Conservation (phyloP, 208 protist genomes). For the Crithidia mellificae region DNA sequence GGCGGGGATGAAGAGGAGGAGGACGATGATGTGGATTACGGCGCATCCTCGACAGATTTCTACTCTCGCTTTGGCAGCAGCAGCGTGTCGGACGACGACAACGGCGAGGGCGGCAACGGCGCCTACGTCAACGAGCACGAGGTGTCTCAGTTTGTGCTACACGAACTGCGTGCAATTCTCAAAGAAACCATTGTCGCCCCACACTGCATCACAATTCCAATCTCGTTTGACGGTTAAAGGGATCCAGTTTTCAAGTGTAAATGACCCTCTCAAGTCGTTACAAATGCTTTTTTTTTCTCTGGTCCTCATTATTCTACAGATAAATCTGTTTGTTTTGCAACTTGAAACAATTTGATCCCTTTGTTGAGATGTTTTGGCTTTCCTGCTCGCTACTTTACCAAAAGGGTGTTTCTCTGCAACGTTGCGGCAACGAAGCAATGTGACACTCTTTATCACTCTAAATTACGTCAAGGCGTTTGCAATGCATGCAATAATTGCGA, state of each 20-base stretch:
- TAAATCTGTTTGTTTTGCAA: too few relatives aligned
- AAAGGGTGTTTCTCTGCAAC: too few relatives aligned
- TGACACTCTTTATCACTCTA: too few relatives aligned
- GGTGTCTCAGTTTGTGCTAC: conserved; percentile 66
- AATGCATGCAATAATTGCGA: too few relatives aligned
- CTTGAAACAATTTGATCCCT: too few relatives aligned
- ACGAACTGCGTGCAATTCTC: conserved; percentile 68
- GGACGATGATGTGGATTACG: conserved; percentile 22
- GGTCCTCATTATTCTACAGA: too few relatives aligned
- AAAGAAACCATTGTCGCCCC: conserved; percentile 72
- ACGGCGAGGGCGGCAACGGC: conserved; percentile 23
- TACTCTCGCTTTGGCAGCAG: conserved; percentile 36
- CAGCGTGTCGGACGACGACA: conserved; percentile 30
- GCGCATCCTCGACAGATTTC: conserved; percentile 29
- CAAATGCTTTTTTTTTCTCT: neutral
- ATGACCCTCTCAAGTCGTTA: too few relatives aligned
- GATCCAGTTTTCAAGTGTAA: too few relatives aligned
- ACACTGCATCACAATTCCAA: conserved; percentile 62
- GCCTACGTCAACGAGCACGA: conserved; percentile 73
- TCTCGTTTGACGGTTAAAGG: conserved; percentile 28
- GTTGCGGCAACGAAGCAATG: too few relatives aligned
- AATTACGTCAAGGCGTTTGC: too few relatives aligned
- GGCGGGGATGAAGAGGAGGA: conserved; percentile 37
- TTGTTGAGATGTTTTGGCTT: too few relatives aligned
- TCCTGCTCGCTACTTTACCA: too few relatives aligned